phyloP scores from a whole-genome alignment of 345 rosid species.

The Eucalyptus marginata region DNA sequence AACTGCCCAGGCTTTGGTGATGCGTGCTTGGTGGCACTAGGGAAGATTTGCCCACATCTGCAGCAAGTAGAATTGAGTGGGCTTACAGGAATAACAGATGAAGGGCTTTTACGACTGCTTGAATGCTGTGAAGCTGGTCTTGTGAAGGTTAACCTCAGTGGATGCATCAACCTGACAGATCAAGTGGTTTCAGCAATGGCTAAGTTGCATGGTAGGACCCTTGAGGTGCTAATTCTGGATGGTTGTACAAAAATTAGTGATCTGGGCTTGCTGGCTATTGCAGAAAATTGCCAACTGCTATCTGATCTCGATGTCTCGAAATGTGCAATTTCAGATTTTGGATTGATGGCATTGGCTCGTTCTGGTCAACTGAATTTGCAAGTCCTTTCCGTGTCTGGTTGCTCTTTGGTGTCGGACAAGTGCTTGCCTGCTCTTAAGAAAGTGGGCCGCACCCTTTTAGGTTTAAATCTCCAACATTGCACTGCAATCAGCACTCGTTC shows the following conservation, averaged over 20 bases:
- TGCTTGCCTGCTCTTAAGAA: slow-evolving; percentile 38
- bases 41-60: slow-evolving; percentile 62
- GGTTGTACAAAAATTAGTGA: slow-evolving; percentile 26
- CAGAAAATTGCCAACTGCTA: slow-evolving; percentile 21
- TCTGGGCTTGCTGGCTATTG: slow-evolving; percentile 18
- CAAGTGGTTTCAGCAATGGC: slow-evolving; percentile 15
- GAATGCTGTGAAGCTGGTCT: slow-evolving; percentile 28
- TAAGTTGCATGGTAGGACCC: slow-evolving; percentile 18
- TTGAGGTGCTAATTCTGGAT: slow-evolving; percentile 22
- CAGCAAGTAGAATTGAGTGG: slow-evolving; percentile 56
- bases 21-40: slow-evolving; percentile 43
- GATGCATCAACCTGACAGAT: slow-evolving; percentile 23
- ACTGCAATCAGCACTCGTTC: slow-evolving; percentile 40
- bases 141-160: slow-evolving; percentile 27
- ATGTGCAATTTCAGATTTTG: slow-evolving; percentile 23
- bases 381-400: slow-evolving; percentile 65
- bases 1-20: slow-evolving; percentile 93
- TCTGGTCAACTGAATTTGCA: slow-evolving; percentile 48
- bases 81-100: slow-evolving; percentile 61
- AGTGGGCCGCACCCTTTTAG: slow-evolving; percentile 59
- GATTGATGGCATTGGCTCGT: slow-evolving; percentile 13
- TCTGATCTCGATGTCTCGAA: slow-evolving; percentile 27
- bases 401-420: slow-evolving; percentile 55
- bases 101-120: slow-evolving; percentile 51
- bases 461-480: slow-evolving; percentile 76